phyloP scores from a whole-genome alignment of 768 basidiomycete genomes.

The Phylloporus sp. region DNA sequence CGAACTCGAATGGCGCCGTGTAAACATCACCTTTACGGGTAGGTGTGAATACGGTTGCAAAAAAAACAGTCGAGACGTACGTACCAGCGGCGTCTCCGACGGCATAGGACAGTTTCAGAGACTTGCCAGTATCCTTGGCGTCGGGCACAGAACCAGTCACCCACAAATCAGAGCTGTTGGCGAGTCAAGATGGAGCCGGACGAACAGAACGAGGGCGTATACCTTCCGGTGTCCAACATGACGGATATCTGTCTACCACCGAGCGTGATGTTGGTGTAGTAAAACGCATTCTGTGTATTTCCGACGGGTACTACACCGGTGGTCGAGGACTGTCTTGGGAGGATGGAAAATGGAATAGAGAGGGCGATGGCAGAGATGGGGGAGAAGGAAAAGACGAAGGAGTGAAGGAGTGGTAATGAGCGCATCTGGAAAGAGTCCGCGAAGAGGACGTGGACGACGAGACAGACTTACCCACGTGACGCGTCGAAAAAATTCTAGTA shows the following conservation, averaged over 20 bases:
- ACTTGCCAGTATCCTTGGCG: conserved; percentile 51
- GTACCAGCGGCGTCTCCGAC: conserved; percentile 61
- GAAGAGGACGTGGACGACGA: no score
- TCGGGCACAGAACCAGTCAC: conserved; percentile 47
- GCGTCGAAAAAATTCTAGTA: no score
- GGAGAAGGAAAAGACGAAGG: conserved; percentile 19
- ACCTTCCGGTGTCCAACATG: conserved; percentile 78
- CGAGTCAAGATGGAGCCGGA: conserved; percentile 2
- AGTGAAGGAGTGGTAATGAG: conserved; percentile 20
- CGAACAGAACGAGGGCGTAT: background rate
- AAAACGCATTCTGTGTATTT: conserved; percentile 69
- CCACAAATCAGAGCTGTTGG: conserved; percentile 69
- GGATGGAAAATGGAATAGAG: conserved; percentile 29
- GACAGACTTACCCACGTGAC: no score
- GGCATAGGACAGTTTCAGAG: conserved; percentile 58
- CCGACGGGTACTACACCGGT: conserved; percentile 39
- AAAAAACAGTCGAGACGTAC: conserved; percentile 3
- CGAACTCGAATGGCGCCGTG: conserved; percentile 49
- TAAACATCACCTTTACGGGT: conserved; percentile 48
- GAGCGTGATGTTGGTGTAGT: conserved; percentile 66
- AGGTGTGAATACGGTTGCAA: background rate
- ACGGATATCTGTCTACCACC: conserved; percentile 55
- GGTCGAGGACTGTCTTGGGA: conserved; percentile 24
- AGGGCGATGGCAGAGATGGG: conserved; percentile 24
- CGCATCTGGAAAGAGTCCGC: conserved; percentile 23